These are phyloP conservation scores for Epichloe baconii DNA, from an alignment of 2,329 filamentous ascomycete species.

Conservation along the genomic window DNA sequence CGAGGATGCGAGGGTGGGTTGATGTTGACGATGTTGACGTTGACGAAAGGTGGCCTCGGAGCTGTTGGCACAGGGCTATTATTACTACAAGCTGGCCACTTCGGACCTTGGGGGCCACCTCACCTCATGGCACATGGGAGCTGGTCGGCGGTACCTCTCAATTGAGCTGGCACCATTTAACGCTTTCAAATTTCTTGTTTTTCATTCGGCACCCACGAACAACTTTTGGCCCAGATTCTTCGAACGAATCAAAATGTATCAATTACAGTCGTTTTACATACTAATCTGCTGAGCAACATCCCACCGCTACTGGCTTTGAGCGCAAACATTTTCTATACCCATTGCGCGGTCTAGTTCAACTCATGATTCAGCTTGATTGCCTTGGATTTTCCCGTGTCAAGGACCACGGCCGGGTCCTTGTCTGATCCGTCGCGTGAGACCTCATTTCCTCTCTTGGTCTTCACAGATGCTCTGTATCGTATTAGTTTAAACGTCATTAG, in stretches of 20 bases:
- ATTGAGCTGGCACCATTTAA: too few species aligned
- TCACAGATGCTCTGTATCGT: constrained; percentile 20
- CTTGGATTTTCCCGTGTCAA: constrained; percentile 19
- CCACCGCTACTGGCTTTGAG: background rate
- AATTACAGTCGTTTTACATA: too few species aligned
- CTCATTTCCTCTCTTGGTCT: constrained; percentile 28
- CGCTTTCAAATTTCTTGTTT: too few species aligned
- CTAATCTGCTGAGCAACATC: background rate
- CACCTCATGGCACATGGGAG: too few species aligned
- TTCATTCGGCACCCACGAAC: too few species aligned
- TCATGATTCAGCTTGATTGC: constrained; percentile 5
- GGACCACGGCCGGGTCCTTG: constrained; percentile 29
- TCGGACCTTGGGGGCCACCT: background rate
- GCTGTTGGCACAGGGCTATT: background rate
- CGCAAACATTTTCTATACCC: background rate
- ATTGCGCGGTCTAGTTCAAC: constrained; percentile 2
- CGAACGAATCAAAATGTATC: too few species aligned
- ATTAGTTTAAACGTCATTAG: background rate
- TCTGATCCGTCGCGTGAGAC: constrained; percentile 26
- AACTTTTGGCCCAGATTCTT: too few species aligned
- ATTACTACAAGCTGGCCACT: constrained; percentile 9
- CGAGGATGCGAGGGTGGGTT: background rate
- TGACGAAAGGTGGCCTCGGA: background rate
- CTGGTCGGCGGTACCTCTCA: too few species aligned
- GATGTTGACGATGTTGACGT: background rate